These are phyloP conservation scores for Xylaria hypoxylon DNA, from an alignment of 2,329 filamentous ascomycete genomes.

Conservation along the genomic window DNA sequence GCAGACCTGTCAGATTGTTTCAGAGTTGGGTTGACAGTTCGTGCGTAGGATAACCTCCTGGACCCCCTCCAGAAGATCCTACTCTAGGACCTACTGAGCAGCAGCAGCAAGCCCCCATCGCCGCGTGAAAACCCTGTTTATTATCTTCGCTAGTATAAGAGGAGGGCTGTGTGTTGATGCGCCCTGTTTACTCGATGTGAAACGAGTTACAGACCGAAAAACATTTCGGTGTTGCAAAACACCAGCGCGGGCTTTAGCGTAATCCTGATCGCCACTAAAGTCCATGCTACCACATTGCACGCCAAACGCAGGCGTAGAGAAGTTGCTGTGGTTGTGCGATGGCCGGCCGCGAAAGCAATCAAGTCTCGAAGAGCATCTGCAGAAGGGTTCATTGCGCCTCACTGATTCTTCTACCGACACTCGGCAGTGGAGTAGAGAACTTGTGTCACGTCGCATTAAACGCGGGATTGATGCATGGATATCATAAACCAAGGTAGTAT, in stretches of 20 bases:
- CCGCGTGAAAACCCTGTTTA: constrained; percentile 42
- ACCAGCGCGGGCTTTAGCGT: background rate
- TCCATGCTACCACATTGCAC: background rate
- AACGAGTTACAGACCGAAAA: constrained; percentile 11
- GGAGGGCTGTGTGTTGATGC: background rate
- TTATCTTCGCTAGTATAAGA: constrained; percentile 11
- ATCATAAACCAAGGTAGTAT: constrained; percentile 15
- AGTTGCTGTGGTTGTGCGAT: background rate
- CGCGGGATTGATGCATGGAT: constrained; percentile 29
- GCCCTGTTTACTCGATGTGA: background rate
- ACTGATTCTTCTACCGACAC: background rate
- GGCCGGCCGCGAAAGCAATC: background rate
- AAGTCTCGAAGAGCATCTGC: background rate
- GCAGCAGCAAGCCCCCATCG: constrained; percentile 47
- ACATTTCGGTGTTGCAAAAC: constrained; percentile 14
- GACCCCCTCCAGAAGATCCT: constrained; percentile 47
- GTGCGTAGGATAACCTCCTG: constrained; percentile 48
- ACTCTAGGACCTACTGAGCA: constrained; percentile 42
- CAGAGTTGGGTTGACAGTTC: constrained; percentile 25
- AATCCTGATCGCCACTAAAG: background rate
- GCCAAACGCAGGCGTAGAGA: background rate
- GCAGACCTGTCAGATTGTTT: background rate
- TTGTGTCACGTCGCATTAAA: constrained; percentile 23
- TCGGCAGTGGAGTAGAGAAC: background rate
- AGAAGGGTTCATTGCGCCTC: background rate